Conservation (phyloP, 306 rosid genomes). For the Lagenaria siceraria region DNA sequence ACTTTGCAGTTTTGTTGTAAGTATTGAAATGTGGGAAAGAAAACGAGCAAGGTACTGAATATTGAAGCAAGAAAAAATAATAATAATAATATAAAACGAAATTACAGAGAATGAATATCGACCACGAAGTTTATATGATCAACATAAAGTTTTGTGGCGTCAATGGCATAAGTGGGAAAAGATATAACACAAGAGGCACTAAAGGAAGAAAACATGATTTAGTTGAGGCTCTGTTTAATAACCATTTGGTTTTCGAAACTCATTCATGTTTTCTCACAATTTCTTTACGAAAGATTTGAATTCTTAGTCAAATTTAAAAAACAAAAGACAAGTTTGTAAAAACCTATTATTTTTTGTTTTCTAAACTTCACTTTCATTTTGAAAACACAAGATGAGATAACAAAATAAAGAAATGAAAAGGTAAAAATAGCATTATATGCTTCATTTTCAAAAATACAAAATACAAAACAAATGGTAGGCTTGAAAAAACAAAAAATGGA, state of each 20-base stretch:
- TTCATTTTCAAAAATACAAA: neutral
- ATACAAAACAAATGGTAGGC: neutral
- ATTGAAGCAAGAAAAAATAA: neutral
- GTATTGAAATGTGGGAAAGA: neutral
- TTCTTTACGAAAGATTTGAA: neutral
- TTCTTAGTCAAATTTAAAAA: too few relatives aligned
- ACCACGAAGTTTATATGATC: neutral
- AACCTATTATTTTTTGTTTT: too few relatives aligned
- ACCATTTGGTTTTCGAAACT: neutral
- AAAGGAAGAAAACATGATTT: neutral
- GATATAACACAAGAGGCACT: neutral
- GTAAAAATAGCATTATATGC: neutral
- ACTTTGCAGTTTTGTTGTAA: neutral
- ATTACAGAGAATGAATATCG: neutral
- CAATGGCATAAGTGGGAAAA: neutral
- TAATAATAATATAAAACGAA: too few relatives aligned
- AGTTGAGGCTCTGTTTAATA: neutral
- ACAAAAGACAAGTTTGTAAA: too few relatives aligned
- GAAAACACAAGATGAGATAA: neutral
- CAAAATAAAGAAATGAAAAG: neutral
- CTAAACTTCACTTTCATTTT: too few relatives aligned
- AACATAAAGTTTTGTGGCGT: neutral
- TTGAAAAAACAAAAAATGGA: neutral
- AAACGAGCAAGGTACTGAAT: neutral
- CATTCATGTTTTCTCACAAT: neutral